These are phyloP conservation scores for Magnaporthiopsis incrustans DNA, from an alignment of 2,329 filamentous ascomycete genomes.

Conservation along the genomic window DNA sequence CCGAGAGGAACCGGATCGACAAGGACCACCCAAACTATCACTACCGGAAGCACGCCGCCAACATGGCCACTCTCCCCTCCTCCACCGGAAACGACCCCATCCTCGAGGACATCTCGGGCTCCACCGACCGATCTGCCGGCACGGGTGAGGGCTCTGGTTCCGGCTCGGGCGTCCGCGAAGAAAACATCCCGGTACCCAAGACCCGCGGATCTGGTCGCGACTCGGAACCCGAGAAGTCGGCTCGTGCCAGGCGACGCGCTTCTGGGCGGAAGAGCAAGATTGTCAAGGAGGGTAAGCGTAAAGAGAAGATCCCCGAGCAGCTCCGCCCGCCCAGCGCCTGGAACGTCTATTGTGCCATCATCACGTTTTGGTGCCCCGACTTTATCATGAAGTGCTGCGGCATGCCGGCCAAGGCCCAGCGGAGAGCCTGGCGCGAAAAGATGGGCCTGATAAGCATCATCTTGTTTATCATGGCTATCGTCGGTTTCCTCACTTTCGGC, in stretches of 20 bases:
- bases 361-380: constrained; percentile 93
- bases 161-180: constrained; percentile 13
- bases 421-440: constrained; percentile 94
- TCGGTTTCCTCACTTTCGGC: constrained; percentile 94
- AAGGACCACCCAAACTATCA: constrained; percentile 89
- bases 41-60: constrained; percentile 88
- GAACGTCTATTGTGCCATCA: constrained; percentile 88
- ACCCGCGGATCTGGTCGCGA: constrained; percentile 23
- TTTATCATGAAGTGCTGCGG: constrained; percentile 79
- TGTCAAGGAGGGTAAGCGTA: constrained; percentile 45
- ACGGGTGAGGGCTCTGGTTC: constrained; percentile 4
- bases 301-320: constrained; percentile 50
- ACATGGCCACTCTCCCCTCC: constrained; percentile 85
- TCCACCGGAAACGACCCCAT: constrained; percentile 89
- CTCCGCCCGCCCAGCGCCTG: constrained; percentile 78
- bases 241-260: constrained; percentile 23
- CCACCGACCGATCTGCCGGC: constrained; percentile 34
- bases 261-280: constrained; percentile 49
- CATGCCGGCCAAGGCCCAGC: constrained; percentile 76
- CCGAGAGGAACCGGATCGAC: constrained; percentile 79
- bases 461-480: constrained; percentile 73
- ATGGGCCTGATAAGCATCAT: constrained; percentile 96
- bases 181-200: constrained; percentile 23
- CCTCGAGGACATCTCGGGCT: constrained; percentile 66
- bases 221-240: constrained; percentile 30